A percentile compares a stretch with the other conserved stretches of the same genome.
Conservation (phyloP, 768 basidiomycete species). For the Pilatotrama ljubarskyi region DNA sequence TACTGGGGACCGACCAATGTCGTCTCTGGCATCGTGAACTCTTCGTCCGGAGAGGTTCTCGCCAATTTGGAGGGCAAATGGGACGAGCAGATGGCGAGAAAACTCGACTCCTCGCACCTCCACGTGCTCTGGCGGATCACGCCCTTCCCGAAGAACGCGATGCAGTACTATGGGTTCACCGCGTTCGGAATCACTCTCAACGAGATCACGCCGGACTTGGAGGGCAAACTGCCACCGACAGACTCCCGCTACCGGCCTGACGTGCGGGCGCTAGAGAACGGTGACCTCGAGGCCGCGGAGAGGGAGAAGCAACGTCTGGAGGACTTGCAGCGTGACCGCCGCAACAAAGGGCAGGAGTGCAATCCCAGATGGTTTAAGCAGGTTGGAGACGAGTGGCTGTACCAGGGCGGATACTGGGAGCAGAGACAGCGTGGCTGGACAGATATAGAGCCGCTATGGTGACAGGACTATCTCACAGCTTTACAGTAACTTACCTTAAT, state of each 20-base stretch:
- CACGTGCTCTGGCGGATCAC: slow-evolving; percentile 76
- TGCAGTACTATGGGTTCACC: slow-evolving; percentile 82
- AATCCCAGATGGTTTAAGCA: slow-evolving; percentile 76
- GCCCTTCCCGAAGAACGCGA: slow-evolving; percentile 70
- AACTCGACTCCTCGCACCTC: slow-evolving; percentile 65
- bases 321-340: slow-evolving; percentile 72
- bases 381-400: slow-evolving; percentile 70
- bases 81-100: slow-evolving; percentile 80
- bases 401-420: slow-evolving; percentile 85
- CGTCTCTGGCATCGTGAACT: slow-evolving; percentile 61
- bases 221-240: slow-evolving; percentile 67
- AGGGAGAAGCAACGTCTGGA: slow-evolving; percentile 70
- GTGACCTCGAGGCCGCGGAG: slow-evolving; percentile 70
- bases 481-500: slow-evolving; percentile 17
- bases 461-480: slow-evolving; percentile 29
- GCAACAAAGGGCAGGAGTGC: slow-evolving; percentile 57
- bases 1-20: slow-evolving; percentile 82
- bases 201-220: slow-evolving; percentile 69
- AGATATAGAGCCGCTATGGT: slow-evolving; percentile 63
- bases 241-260: slow-evolving; percentile 84
- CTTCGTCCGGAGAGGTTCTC: slow-evolving; percentile 51
- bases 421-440: slow-evolving; percentile 66
- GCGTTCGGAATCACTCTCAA: slow-evolving; percentile 78
- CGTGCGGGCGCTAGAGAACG: slow-evolving; percentile 80
- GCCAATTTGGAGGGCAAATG: slow-evolving; percentile 84